A percentile compares a stretch with the other conserved stretches of the same genome.
Evolutionary conservation across 2,329 filamentous ascomycete species (phyloP).

Genomic region (Sporothrix curviconia): DNA sequence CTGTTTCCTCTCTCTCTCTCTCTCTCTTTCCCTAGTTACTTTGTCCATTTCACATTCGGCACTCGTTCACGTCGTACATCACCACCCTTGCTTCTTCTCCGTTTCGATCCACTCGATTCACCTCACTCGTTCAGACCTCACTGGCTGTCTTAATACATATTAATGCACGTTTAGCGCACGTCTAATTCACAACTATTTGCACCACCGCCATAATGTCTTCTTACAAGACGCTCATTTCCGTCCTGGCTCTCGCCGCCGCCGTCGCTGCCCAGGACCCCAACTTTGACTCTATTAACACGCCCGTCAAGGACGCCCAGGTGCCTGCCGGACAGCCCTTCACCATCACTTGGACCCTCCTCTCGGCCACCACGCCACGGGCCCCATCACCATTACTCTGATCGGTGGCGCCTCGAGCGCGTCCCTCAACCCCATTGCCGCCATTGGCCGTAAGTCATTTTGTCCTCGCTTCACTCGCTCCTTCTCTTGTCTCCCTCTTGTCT

Average conservation of each 20-base stretch:
- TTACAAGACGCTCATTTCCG: not conserved
- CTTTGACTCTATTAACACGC: conserved; percentile 48
- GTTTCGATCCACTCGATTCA: not conserved
- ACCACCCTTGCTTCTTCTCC: too few species aligned
- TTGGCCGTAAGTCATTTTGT: too few species aligned
- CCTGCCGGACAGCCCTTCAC: conserved; percentile 41
- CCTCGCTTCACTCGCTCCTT: too few species aligned
- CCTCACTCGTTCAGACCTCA: not conserved
- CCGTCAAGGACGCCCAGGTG: conserved; percentile 35
- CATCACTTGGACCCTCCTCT: conserved; percentile 43
- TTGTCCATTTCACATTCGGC: not conserved
- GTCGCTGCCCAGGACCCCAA: conserved; percentile 41
- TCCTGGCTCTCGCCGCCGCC: conserved; percentile 26
- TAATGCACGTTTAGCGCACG: not conserved
- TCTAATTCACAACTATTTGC: not conserved
- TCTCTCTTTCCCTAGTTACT: not conserved
- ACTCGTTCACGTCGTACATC: not conserved
- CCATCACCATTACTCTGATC: conserved; percentile 47
- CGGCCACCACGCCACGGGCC: conserved; percentile 31
- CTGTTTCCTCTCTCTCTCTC: not conserved
- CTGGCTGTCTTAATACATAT: not conserved
- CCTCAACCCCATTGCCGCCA: conserved; percentile 22
- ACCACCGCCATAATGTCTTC: not conserved
- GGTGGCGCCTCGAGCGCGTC: conserved; percentile 41
- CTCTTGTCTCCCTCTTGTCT: too few species aligned